Conservation (phyloP, 805 yeast genomes). For the Pichia insulana region DNA sequence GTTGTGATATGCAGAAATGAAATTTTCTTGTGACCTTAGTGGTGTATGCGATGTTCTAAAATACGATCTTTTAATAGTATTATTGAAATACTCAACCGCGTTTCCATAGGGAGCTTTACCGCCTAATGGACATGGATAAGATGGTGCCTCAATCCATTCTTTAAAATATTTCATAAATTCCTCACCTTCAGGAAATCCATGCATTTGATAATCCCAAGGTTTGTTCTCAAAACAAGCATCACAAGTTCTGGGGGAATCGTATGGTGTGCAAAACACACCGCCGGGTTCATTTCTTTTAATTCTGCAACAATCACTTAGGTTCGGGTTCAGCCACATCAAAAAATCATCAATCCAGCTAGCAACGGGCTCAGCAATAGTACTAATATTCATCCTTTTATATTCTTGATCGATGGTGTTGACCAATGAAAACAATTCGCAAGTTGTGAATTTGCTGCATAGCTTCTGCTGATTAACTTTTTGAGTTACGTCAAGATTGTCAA, state of each 20-base stretch:
- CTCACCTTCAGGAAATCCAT: conserved; percentile 70
- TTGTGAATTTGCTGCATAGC: conserved; percentile 80
- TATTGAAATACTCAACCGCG: conserved; percentile 36
- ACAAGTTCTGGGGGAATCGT: conserved; percentile 62
- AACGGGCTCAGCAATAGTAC: conserved; percentile 72
- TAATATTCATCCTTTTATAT: conserved; percentile 50
- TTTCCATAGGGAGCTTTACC: conserved; percentile 87
- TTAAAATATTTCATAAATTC: conserved; percentile 61
- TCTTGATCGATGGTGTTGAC: conserved; percentile 82
- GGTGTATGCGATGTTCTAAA: conserved; percentile 79
- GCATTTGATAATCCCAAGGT: conserved; percentile 65
- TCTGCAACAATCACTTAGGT: conserved; percentile 78
- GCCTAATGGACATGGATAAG: conserved; percentile 90
- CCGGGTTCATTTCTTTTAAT: conserved; percentile 39
- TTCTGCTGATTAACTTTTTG: conserved; percentile 53
- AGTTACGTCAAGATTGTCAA: conserved; percentile 60
- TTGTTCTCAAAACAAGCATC: conserved; percentile 59
- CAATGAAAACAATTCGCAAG: conserved; percentile 72
- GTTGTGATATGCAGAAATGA: conserved; percentile 68
- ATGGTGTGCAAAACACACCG: conserved; percentile 56
- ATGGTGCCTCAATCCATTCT: conserved; percentile 74
- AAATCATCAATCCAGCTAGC: conserved; percentile 94
- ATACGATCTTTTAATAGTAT: conserved; percentile 43
- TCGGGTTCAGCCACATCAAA: conserved; percentile 79
- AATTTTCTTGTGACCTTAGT: conserved; percentile 73